A percentile compares a stretch with the other conserved stretches of the same genome.
phyloP scores from a whole-genome alignment of 106 monocot species.

The Triglochin maritima region DNA sequence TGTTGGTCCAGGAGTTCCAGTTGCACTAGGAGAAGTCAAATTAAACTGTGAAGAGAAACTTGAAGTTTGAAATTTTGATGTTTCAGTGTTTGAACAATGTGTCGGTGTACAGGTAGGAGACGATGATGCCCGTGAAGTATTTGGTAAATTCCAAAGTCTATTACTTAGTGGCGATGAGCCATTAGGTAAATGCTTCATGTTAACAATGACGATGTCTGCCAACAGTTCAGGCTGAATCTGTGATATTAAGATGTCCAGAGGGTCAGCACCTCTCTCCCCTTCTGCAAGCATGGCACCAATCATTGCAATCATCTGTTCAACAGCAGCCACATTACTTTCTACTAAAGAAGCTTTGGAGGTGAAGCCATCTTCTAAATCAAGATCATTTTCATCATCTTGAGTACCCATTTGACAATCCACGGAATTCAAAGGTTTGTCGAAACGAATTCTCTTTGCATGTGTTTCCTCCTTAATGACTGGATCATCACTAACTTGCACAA shows the following conservation, averaged over 20 bases:
- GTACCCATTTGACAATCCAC: conserved; percentile 14
- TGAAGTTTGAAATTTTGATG: conserved; percentile 11
- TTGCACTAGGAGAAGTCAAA: conserved; percentile 12
- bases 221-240: conserved; percentile 79
- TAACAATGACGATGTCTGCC: conserved; percentile 80
- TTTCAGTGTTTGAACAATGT: conserved; percentile 3
- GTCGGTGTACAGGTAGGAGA: conserved; percentile 9
- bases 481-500: conserved; percentile 20
- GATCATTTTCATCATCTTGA: conserved; percentile 23
- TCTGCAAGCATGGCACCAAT: conserved; percentile 84
- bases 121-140: conserved; percentile 22
- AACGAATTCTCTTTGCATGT: conserved; percentile 36
- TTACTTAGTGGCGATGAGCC: conserved; percentile 5
- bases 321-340: conserved; percentile 48
- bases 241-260: conserved; percentile 73
- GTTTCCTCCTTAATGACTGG: conserved; percentile 25
- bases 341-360: conserved; percentile 27
- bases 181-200: conserved; percentile 61
- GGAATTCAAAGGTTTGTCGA: conserved; percentile 13
- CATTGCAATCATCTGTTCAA: conserved; percentile 80
- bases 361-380: conserved; percentile 9
- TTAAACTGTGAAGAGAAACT: conserved; percentile 18
- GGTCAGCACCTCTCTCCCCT: conserved; percentile 78
- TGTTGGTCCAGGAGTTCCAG: conserved; percentile 14
- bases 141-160: conserved; percentile 9